A percentile compares a stretch with the other conserved stretches of the same genome.
Evolutionary conservation across 768 basidiomycete genomes (phyloP).

Genomic region (Auriscalpium orientale): DNA sequence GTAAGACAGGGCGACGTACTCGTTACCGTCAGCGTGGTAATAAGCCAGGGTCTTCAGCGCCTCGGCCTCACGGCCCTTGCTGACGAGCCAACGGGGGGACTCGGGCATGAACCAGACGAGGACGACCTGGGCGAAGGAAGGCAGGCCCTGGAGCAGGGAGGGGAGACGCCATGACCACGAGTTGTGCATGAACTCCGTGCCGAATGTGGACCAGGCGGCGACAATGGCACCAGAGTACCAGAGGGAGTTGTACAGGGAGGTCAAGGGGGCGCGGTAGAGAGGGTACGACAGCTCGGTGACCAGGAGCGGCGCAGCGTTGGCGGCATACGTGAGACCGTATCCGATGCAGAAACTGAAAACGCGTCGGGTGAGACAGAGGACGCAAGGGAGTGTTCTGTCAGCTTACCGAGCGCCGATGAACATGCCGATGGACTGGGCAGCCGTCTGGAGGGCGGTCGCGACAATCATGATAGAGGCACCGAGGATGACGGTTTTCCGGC

Average conservation of each 20-base stretch:
- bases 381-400: not conserved
- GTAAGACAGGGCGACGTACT: slow-evolving; percentile 26
- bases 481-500: slow-evolving; percentile 55
- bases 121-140: slow-evolving; percentile 57
- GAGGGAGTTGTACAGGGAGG: slow-evolving; percentile 73
- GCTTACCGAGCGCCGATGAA: slow-evolving; percentile 69
- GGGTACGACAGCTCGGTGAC: slow-evolving; percentile 86
- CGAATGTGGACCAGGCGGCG: slow-evolving; percentile 81
- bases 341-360: slow-evolving; percentile 55
- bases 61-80: slow-evolving; percentile 62
- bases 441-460: slow-evolving; percentile 62
- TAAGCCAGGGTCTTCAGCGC: slow-evolving; percentile 68
- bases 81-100: slow-evolving; percentile 77
- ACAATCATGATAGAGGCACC: slow-evolving; percentile 67
- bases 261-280: slow-evolving; percentile 70
- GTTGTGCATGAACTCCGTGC: slow-evolving; percentile 60
- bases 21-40: slow-evolving; percentile 76
- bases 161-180: slow-evolving; percentile 84
- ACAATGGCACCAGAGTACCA: slow-evolving; percentile 83
- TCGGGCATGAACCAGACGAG: slow-evolving; percentile 71
- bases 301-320: slow-evolving; percentile 74
- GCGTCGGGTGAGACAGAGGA: slow-evolving; percentile 1
- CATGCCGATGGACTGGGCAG: slow-evolving; percentile 65
- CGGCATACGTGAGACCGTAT: slow-evolving; percentile 69
- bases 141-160: slow-evolving; percentile 62